These are phyloP conservation scores for Fusarium globosum DNA, from an alignment of 2,329 filamentous ascomycete species.

Conservation along the genomic window DNA sequence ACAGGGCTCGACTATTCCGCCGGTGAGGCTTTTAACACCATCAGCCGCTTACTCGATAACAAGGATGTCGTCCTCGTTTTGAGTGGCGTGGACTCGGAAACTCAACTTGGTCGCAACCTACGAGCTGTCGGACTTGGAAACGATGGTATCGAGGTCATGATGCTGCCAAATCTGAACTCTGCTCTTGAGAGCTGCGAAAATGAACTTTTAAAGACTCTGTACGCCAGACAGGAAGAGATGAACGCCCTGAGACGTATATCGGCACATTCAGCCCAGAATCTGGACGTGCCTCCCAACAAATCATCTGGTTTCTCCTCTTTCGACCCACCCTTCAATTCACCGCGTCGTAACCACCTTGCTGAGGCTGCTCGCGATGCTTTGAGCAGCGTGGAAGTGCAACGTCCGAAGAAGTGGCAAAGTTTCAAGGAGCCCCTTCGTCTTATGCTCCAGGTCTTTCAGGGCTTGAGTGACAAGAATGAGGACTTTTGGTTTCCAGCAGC, in stretches of 20 bases:
- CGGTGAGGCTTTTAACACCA: conserved; percentile 92
- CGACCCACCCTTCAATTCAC: conserved; percentile 74
- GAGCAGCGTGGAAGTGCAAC: conserved; percentile 69
- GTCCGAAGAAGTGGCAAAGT: conserved; percentile 78
- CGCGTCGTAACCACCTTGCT: conserved; percentile 80
- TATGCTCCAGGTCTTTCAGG: conserved; percentile 95
- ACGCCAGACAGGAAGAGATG: conserved; percentile 74
- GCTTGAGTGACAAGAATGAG: conserved; percentile 85
- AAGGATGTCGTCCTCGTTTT: conserved; percentile 85
- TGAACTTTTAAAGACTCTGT: conserved; percentile 85
- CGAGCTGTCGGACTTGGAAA: conserved; percentile 85
- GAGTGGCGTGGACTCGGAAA: conserved; percentile 81
- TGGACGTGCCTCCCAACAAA: conserved; percentile 60
- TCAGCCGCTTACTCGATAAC: conserved; percentile 83
- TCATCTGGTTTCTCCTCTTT: conserved; percentile 50
- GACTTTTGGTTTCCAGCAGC: conserved; percentile 93
- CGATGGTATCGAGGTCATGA: conserved; percentile 77
- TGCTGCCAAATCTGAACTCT: conserved; percentile 91
- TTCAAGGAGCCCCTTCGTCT: conserved; percentile 92
- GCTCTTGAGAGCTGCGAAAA: conserved; percentile 96
- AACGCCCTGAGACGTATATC: conserved; percentile 57
- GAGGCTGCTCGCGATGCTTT: conserved; percentile 82
- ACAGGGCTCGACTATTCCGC: conserved; percentile 96
- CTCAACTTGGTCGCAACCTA: conserved; percentile 80
- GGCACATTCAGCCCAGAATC: conserved; percentile 55